Evolutionary conservation across 2,329 filamentous ascomycete genomes (phyloP).

Genomic region (Alternaria sp.): DNA sequence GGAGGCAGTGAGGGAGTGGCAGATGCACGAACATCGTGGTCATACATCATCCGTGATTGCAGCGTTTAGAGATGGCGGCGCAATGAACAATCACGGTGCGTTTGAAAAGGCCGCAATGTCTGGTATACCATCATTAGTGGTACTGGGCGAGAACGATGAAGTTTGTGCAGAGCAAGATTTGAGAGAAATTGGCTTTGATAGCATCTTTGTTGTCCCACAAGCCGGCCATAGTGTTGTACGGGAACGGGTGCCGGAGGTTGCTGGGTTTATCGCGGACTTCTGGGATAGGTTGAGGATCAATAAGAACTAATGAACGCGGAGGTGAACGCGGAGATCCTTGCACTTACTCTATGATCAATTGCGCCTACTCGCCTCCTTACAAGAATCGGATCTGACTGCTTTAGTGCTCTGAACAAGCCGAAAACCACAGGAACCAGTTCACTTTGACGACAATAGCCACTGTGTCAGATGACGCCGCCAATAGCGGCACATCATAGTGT

Average conservation of each 20-base stretch:
- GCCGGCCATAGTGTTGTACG: slow-evolving; percentile 53
- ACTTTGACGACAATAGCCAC: not conserved
- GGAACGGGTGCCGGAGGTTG: slow-evolving; percentile 48
- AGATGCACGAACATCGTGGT: slow-evolving; percentile 54
- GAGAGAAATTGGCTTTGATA: slow-evolving; percentile 38
- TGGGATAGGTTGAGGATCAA: slow-evolving; percentile 19
- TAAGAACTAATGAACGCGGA: not conserved
- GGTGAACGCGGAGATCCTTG: not conserved
- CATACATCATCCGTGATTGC: slow-evolving; percentile 56
- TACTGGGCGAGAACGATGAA: slow-evolving; percentile 49
- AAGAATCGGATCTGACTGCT: not conserved
- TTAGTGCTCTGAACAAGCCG: not conserved
- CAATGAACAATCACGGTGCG: slow-evolving; percentile 47
- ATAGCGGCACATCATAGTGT: too few relatives aligned
- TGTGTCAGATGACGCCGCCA: not conserved
- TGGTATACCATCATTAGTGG: slow-evolving; percentile 33
- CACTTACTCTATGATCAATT: not conserved
- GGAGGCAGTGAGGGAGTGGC: slow-evolving; percentile 57
- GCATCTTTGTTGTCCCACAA: slow-evolving; percentile 47
- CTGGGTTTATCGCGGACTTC: slow-evolving; percentile 38
- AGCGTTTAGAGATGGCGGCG: slow-evolving; percentile 55
- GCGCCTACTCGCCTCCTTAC: not conserved
- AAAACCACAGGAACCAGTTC: not conserved
- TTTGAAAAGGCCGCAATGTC: slow-evolving; percentile 38
- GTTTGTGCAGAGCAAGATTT: slow-evolving; percentile 44